Percentiles rank a stretch among this genome's conserved stretches.
Conservation (phyloP, 768 basidiomycete genomes). For the Lactarius hatsudake region DNA sequence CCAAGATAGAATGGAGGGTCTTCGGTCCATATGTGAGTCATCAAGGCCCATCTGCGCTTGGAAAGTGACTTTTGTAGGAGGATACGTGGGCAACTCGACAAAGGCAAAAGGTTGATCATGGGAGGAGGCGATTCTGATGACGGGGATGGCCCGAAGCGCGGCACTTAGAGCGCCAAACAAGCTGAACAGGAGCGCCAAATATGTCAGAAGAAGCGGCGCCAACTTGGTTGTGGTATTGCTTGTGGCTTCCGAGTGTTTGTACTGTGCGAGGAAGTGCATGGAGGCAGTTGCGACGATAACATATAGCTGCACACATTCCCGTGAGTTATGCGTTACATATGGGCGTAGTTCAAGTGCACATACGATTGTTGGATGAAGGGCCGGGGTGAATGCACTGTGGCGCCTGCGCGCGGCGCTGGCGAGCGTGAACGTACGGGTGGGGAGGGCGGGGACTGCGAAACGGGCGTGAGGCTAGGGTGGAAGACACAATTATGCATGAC, state of each 20-base stretch:
- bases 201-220: constrained; percentile 4
- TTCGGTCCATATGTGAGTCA: not conserved
- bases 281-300: constrained; percentile 4
- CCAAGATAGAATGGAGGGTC: not conserved
- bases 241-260: constrained; percentile 14
- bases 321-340: not conserved
- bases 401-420: constrained; percentile 15
- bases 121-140: not conserved
- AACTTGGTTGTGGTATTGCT: not conserved
- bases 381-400: not conserved
- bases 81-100: not conserved
- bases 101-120: constrained; percentile 1
- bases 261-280: constrained; percentile 2
- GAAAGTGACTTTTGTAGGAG: not conserved
- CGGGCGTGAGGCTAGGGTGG: not conserved
- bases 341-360: not conserved
- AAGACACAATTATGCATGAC: not conserved
- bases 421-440: constrained; percentile 12
- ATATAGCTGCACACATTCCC: not conserved
- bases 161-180: constrained; percentile 14
- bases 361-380: constrained; percentile 14
- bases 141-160: not conserved
- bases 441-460: constrained; percentile 14
- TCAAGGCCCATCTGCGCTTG: not conserved
- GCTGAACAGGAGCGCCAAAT: constrained; percentile 18